Base-by-base conservation (phyloP, 148 eudicot genomes). In the Mesembryanthemum crystallinum region DNA sequence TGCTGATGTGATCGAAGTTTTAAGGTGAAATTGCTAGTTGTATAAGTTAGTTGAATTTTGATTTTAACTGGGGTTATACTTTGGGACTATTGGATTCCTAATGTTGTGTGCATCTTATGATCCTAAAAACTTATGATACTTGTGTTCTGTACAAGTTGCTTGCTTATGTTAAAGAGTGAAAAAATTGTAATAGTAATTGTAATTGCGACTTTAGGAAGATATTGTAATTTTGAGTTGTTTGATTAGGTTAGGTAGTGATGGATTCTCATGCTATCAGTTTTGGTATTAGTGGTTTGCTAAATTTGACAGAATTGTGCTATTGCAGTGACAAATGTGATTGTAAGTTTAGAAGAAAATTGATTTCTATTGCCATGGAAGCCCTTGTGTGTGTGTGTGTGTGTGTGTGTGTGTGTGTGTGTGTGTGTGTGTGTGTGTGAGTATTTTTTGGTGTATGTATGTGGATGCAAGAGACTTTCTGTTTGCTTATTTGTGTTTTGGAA, bases 311-410 rank as follows among this genome's bases (percentile, higher is more conserved):
- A 39, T 17, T 69, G 51, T 60, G 11, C 73, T 28, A 5, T 63
- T 64, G 47, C 28, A 3, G 8, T 54, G 15, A 60, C 43, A 63
- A 28, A 39, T 14, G 24, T 58, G 69, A 33, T 18, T 54, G 23
- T 21, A 13, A 30, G 32, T 66, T 49, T n/a, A 39, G 73, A 28
- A 21, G 28, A 14, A 14, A 43, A 23, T 8, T 79, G 74, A 32
- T 67, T 73, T 47, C 61, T 78, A 42, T 21, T 74, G 62, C 70
- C 12, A n/a, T 67, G 14, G 60, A 47, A 79, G 2, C 32, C 18
- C 64, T 64, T 64, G 52, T 79, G 59, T 79, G 74, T 74, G 62
- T 33, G n/a, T n/a, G n/a, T n/a, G n/a, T n/a, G n/a, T n/a, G n/a
- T n/a, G n/a, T n/a, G n/a, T n/a, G n/a, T n/a, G n/a, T n/a, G n/a